Conservation (phyloP, 768 basidiomycete genomes). For the Calocera cornea region DNA sequence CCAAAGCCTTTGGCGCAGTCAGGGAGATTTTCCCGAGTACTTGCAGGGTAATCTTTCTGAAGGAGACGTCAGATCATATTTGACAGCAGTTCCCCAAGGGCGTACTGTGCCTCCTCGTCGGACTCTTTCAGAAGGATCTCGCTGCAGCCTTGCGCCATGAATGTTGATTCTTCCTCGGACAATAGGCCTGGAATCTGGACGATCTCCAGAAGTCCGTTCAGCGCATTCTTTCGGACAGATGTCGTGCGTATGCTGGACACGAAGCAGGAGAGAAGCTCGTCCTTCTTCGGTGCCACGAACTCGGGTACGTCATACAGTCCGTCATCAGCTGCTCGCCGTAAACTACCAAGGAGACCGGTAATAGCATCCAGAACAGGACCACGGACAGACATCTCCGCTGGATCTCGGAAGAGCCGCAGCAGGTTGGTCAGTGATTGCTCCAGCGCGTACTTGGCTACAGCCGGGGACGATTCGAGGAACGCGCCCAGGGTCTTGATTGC, state of each 20-base stretch:
- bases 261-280: constrained; percentile 55
- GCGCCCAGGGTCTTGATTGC: constrained; percentile 73
- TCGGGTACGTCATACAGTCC: constrained; percentile 1
- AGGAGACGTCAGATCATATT: not conserved
- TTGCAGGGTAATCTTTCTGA: constrained; percentile 45
- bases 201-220: constrained; percentile 53
- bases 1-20: constrained; percentile 48
- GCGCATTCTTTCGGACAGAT: constrained; percentile 41
- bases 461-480: constrained; percentile 53
- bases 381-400: constrained; percentile 53
- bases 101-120: constrained; percentile 43
- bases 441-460: constrained; percentile 53
- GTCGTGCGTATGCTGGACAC: constrained; percentile 42
- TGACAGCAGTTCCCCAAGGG: constrained; percentile 14
- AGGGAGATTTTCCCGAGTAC: constrained; percentile 50
- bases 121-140: constrained; percentile 46
- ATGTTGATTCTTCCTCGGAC: constrained; percentile 58
- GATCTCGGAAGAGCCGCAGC: constrained; percentile 57
- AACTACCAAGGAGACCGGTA: constrained; percentile 23
- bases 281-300: constrained; percentile 33
- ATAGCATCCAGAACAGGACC: constrained; percentile 53
- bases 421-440: constrained; percentile 61
- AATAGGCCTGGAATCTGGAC: constrained; percentile 52
- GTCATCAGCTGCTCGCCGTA: constrained; percentile 31
- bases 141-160: constrained; percentile 61